Evolutionary conservation across 192 early-diverging fungal species (phyloP).

Genomic region (Coemansia sp.): DNA sequence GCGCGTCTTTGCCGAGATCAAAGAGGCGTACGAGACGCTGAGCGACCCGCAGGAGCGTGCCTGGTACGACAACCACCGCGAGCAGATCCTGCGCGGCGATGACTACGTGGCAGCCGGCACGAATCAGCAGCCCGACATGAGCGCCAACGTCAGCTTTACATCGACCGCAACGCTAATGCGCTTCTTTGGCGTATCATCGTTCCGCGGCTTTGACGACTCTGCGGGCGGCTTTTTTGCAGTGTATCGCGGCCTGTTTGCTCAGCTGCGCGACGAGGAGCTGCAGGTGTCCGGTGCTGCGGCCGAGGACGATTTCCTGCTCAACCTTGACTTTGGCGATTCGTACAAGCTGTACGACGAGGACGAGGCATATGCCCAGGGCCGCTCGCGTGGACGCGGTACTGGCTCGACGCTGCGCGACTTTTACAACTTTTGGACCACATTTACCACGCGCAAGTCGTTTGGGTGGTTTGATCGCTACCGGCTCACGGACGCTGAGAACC

Average conservation of each 20-base stretch:
- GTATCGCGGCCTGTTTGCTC: conserved; percentile 73
- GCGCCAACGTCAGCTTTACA: conserved; percentile 34
- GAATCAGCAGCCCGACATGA: conserved; percentile 46
- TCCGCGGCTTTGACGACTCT: conserved; percentile 66
- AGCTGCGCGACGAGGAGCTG: conserved; percentile 76
- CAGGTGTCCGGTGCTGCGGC: conserved; percentile 16
- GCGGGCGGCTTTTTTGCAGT: conserved; percentile 75
- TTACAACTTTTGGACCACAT: conserved; percentile 78
- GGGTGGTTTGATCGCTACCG: conserved; percentile 88
- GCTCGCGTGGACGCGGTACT: conserved; percentile 3
- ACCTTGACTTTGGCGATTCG: conserved; percentile 66
- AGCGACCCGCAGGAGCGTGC: conserved; percentile 90
- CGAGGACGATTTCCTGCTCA: conserved; percentile 26
- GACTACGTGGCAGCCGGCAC: conserved; percentile 31
- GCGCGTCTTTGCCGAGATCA: conserved; percentile 80
- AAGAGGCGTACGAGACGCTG: conserved; percentile 90
- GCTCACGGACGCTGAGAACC: conserved; percentile 74
- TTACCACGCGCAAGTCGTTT: conserved; percentile 83
- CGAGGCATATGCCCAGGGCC: conserved; percentile 24
- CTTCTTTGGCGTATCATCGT: conserved; percentile 73
- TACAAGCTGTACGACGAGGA: conserved; percentile 63
- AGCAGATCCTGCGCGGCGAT: conserved; percentile 84
- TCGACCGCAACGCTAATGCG: conserved; percentile 63
- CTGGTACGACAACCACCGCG: conserved; percentile 93
- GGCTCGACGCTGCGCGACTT: conserved; percentile 59